Conservation (phyloP, 2,329 filamentous ascomycete species). For the Fusarium hainanense region DNA sequence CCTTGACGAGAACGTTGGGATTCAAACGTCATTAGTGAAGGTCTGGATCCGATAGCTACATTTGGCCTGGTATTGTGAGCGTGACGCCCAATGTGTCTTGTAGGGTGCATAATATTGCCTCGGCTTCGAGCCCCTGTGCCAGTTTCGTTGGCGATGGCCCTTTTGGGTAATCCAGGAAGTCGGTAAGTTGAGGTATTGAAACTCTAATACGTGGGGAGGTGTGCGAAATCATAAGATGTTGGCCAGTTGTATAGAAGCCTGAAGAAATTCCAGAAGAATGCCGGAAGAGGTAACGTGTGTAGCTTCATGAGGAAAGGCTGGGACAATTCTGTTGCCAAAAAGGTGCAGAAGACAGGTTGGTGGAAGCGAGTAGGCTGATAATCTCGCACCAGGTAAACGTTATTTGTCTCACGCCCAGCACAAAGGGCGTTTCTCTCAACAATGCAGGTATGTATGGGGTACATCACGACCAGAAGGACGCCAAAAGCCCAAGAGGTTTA, state of each 20-base stretch:
- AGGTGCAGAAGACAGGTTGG: conserved; percentile 14
- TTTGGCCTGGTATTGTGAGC: conserved; percentile 11
- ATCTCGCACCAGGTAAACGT: conserved; percentile 17
- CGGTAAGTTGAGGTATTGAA: conserved; percentile 40
- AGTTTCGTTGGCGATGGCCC: conserved; percentile 32
- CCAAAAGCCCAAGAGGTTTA: conserved; percentile 12
- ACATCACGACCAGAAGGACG: conserved; percentile 16
- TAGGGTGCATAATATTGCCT: conserved; percentile 3
- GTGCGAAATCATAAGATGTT: conserved; percentile 1
- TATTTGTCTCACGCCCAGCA: neutral
- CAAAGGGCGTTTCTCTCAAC: conserved; percentile 25
- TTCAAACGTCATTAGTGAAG: conserved; percentile 17
- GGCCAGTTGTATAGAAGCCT: conserved; percentile 1
- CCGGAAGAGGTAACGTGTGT: conserved; percentile 33
- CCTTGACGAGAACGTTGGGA: conserved; percentile 21
- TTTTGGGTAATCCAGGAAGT: conserved; percentile 26
- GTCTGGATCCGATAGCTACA: conserved; percentile 21
- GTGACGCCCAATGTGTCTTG: conserved; percentile 8
- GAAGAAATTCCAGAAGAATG: conserved; percentile 40
- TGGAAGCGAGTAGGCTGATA: conserved; percentile 20
- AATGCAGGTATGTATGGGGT: conserved; percentile 37
- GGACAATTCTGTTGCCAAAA: neutral
- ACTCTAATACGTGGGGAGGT: conserved; percentile 31
- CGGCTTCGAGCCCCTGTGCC: conserved; percentile 27
- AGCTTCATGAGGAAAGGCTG: conserved; percentile 18